Base-by-base conservation (phyloP, 1,284 basidiomycete species). In the Porogramme epimiltina region DNA sequence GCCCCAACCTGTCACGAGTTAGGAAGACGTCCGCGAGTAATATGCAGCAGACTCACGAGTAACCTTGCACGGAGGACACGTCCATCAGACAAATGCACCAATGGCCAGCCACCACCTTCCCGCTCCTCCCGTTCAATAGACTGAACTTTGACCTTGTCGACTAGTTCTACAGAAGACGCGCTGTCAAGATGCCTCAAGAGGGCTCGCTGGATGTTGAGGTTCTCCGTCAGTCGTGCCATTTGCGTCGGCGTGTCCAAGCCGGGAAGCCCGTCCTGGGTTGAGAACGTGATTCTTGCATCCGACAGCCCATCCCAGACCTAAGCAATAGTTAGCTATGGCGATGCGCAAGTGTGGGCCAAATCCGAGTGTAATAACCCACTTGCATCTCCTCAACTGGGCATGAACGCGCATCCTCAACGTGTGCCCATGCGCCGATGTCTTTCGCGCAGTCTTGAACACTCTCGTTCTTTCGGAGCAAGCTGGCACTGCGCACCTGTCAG, bases 241-340 rank as follows among this genome's bases (percentile, higher is more conserved):
- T 49, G 68, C 53, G 18, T 67, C 45, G 25, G 52, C 41, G 50
- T 36, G 18, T 26, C 55, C 67, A 68, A 52, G 60, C 67, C 51
- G 57, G 70, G 45, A 47, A 72, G 47, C 22, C 51, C 54, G 31
- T 87, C 82, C 2, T 79, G 73, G 0, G 85, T 76, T 41, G 79
- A 76, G 65, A 94, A 94, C 3, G 75, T 72, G 48, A 94, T 87
- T 16, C 89, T 78, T n/a, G 92, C 85, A 62, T 87, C 84, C 3
- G 90, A 90, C 28, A 94, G 55, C 0, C 93, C 92, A 63, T 95
- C 92, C 93, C 93, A 98, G 20, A 96, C 85, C 91, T 93, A 33
- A 34, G 45, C 25, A 45, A 26, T 25, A 16, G 15, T 23, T 4
- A 42, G 26, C 33, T n/a, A 9, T 18, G 9, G n/a, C 8, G n/a